A percentile compares a stretch with the other conserved stretches of the same genome.
phyloP scores from a whole-genome alignment of 345 rosid genomes.

The Euphorbia peplus region DNA sequence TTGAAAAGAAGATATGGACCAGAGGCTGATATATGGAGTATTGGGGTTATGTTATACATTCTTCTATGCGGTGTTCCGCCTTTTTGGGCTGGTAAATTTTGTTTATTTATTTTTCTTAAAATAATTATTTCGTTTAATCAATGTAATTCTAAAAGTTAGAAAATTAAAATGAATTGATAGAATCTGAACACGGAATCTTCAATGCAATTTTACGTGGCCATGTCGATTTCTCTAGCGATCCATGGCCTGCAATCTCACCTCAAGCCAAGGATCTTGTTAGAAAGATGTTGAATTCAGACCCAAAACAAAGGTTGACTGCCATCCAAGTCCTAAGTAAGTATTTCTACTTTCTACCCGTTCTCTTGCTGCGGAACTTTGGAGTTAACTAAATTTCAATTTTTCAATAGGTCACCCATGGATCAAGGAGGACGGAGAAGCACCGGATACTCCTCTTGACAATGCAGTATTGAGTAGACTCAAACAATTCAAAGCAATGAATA shows the following conservation, averaged over 20 bases:
- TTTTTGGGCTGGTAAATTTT: conserved; percentile 78
- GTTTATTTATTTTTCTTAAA: not conserved
- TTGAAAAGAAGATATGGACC: conserved; percentile 87
- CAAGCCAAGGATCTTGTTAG: conserved; percentile 88
- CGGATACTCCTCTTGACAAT: conserved; percentile 77
- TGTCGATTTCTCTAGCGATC: conserved; percentile 78
- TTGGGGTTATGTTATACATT: conserved; percentile 82
- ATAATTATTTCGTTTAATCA: not conserved
- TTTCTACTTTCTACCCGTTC: no score
- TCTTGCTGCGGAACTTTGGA: no score
- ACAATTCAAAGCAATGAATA: conserved; percentile 74
- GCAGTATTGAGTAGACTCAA: conserved; percentile 70
- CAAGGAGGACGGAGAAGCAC: conserved; percentile 81
- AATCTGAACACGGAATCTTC: conserved; percentile 93
- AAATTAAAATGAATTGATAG: conserved; percentile 29
- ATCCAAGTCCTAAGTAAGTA: conserved; percentile 77
- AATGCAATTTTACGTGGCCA: conserved; percentile 80
- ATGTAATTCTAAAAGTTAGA: not conserved
- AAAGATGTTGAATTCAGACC: conserved; percentile 89
- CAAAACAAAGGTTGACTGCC: conserved; percentile 84
- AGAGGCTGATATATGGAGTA: conserved; percentile 71
- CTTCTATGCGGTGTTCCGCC: conserved; percentile 90
- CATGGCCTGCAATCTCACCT: conserved; percentile 89
- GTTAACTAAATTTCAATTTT: not conserved
- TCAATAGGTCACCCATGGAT: conserved; percentile 67